Percentiles rank a stretch among this genome's conserved stretches.
These are phyloP conservation scores for Aphanocladium album DNA, from an alignment of 2,329 filamentous ascomycete genomes.

Conservation along the genomic window DNA sequence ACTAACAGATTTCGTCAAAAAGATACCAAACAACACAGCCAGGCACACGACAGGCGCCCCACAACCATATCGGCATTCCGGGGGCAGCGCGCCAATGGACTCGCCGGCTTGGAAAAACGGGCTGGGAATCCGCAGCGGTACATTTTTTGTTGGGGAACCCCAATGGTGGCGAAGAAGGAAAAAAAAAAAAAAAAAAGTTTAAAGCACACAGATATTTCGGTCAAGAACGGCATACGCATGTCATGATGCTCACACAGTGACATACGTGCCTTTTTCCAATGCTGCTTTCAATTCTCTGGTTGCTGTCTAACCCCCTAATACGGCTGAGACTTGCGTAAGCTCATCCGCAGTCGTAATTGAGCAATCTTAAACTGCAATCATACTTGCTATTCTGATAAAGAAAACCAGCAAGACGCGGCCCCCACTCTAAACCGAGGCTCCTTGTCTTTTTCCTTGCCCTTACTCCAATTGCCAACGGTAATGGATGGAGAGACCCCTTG, in stretches of 20 bases:
- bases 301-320: neutral
- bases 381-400: neutral
- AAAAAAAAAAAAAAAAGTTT: neutral
- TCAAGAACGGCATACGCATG: too few species aligned
- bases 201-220: too few species aligned
- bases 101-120: neutral
- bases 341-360: neutral
- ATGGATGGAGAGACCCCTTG: too few species aligned
- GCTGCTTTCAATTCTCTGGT: too few species aligned
- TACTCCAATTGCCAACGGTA: too few species aligned
- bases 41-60: constrained; percentile 11
- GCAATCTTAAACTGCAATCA: neutral
- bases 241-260: too few species aligned
- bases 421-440: constrained; percentile 1
- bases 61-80: constrained; percentile 11
- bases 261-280: too few species aligned
- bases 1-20: neutral
- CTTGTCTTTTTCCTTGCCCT: neutral
- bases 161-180: neutral
- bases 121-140: neutral
- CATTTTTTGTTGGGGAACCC: constrained; percentile 8
- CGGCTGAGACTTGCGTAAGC: neutral
- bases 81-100: constrained; percentile 10
- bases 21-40: neutral
- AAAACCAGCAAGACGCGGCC: neutral